Evolutionary conservation across 805 yeast species (phyloP), one percentile per base, ranked within the genome.

Genomic region (Metschnikowia arizonensis): DNA sequence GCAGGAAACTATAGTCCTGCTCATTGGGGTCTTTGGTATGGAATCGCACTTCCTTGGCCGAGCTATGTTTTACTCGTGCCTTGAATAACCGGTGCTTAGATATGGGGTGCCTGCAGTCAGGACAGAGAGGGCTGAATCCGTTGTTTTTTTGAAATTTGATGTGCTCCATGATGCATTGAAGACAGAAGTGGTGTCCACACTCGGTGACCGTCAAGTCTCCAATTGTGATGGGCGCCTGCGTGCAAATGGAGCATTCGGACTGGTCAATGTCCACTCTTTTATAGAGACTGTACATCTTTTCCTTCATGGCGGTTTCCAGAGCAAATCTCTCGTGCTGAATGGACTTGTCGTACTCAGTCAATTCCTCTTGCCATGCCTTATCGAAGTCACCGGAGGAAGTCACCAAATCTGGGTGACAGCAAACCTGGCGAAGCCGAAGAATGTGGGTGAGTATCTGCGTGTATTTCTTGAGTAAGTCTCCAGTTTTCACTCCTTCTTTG

Each of bases 221-320:
- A 2, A 73, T 53, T 1, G 72, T 68, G 14, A 87, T 82, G 0
- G 88, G 83, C 23, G 78, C 78, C 1, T 81, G 76, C 0, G 88
- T 81, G 62, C 98, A 91, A 19, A 90, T 87, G 0, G 95, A 81
- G 56, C 98, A 90, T 62, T 89, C 97, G 1, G 79, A 61, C 9
- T 73, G 74, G 2, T 63, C 65, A 3, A 77, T 44, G 32, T 61
- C 41, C n/a, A 74, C 51, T 35, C 50, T 52, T 0, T 50, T 49
- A 42, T 68, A 66, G 5, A 71, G 50, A 12, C 53, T 40, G 46
- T 58, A 66, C 63, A 65, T 63, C 5, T 45, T 43, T 30, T 54
- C 46, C 31, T 48, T 55, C 45, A 48, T 50, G 23, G 50, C 57
- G 3, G 63, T 55, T 2, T 60, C 62, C 45, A 54, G 57, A 11